These are phyloP conservation scores for Athelia psychrophila DNA, from an alignment of 1,284 basidiomycete species.

Conservation along the genomic window DNA sequence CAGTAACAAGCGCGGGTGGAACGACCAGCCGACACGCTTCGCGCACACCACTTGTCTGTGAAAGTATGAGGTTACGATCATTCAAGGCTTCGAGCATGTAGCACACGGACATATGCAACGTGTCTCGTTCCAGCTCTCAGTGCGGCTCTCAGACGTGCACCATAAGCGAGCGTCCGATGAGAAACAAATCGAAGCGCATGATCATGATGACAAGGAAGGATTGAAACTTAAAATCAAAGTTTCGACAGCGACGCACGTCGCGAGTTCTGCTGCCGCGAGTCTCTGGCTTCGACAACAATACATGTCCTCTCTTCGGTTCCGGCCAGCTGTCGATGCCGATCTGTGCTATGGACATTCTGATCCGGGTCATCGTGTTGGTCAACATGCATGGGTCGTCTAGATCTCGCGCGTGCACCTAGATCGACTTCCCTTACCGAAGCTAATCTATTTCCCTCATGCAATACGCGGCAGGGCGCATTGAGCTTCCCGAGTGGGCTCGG, in stretches of 20 bases:
- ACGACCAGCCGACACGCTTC: conserved; percentile 92
- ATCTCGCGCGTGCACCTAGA: conserved; percentile 53
- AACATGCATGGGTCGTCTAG: conserved; percentile 36
- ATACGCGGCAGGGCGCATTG: conserved; percentile 38
- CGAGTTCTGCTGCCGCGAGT: no score
- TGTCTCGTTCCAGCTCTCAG: conserved; percentile 75
- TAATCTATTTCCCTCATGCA: conserved; percentile 54
- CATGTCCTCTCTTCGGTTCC: conserved; percentile 40
- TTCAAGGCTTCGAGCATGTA: conserved; percentile 11
- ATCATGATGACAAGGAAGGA: no score
- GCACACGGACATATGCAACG: conserved; percentile 69
- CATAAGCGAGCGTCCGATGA: no score
- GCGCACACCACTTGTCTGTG: conserved; percentile 83
- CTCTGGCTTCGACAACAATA: conserved; percentile 45
- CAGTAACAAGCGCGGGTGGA: conserved; percentile 70
- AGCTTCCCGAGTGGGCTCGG: conserved; percentile 76
- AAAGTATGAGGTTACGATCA: conserved; percentile 21
- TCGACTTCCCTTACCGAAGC: conserved; percentile 65
- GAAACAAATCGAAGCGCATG: no score
- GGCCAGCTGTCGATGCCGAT: conserved; percentile 50
- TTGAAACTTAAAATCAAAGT: no score
- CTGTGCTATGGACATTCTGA: conserved; percentile 58
- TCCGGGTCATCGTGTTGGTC: conserved; percentile 56
- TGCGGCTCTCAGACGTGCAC: conserved; percentile 75
- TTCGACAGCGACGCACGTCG: no score